phyloP scores from a whole-genome alignment of 345 rosid species.

The Luvunga scandens region DNA sequence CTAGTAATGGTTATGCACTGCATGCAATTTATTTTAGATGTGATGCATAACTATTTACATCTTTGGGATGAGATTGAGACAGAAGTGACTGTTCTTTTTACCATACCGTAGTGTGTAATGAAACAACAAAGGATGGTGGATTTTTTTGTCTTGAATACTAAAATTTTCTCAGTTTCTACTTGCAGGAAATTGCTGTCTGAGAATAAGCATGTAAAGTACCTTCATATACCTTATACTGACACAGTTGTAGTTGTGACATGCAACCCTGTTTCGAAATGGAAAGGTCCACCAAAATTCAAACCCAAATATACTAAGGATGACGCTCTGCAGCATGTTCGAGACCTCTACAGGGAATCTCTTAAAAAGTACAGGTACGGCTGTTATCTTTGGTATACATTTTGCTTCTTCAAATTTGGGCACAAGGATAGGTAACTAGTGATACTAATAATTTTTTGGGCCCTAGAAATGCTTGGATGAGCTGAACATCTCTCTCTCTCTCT shows the following conservation, averaged over 20 bases:
- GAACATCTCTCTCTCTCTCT: neutral
- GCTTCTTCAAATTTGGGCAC: neutral
- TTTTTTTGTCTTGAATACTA: conserved; percentile 1
- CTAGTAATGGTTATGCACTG: neutral
- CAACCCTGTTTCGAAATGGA: conserved; percentile 90
- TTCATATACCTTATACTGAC: conserved; percentile 80
- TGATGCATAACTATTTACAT: neutral
- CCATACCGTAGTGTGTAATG: neutral
- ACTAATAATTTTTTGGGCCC: neutral
- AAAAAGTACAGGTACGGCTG: conserved; percentile 64
- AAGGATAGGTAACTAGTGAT: neutral
- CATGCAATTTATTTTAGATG: neutral
- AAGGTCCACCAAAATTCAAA: conserved; percentile 74
- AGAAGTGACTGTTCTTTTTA: neutral
- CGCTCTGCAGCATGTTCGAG: conserved; percentile 67
- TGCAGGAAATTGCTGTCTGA: conserved; percentile 77
- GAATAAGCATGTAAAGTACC: conserved; percentile 95
- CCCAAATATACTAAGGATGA: conserved; percentile 74
- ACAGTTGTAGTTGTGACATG: conserved; percentile 87
- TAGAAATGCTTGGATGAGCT: conserved; percentile 2
- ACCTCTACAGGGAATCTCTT: conserved; percentile 68
- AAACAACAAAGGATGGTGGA: neutral
- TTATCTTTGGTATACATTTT: conserved; percentile 9
- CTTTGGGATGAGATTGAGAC: conserved; percentile 1
- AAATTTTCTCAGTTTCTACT: conserved; percentile 11